Base-by-base conservation (phyloP, 1,139 yeast genomes). In the Kazachstania sp. region DNA sequence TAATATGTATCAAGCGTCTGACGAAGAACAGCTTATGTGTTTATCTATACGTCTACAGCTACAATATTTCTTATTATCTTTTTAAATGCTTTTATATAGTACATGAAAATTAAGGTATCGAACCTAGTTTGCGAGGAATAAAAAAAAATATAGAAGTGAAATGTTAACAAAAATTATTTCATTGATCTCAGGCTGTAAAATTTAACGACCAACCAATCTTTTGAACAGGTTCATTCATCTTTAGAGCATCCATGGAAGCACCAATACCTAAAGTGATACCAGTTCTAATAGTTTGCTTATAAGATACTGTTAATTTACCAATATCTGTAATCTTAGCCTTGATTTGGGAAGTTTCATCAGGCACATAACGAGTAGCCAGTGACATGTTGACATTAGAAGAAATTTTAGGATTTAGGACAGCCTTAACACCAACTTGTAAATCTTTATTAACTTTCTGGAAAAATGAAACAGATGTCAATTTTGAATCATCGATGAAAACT, bases 361-460 rank as follows among this genome's bases (percentile, higher is more conserved):
- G 81, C 61, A 78, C 74, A 81, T 90, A 90, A 80, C 87, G 90
- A 71, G 97, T 81, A 63, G 97, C 97, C 59, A 90, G 85, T 77
- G 92, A 97, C 65, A 92, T 82, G 60, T 80, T 85, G 54, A 79
- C 79, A 68, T 78, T 77, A 59, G 87, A 80, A 64, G 73, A 74
- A 55, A 86, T 74, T 70, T 87, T 82, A 57, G 95, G 83, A 75
- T 88, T 96, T 83, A 94, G 86, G 59, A 94, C 83, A 65, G 97
- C 95, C 79, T 86, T 90, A 64, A 97, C 95, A 75, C 97, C 97
- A 63, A 90, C 95, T 79, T 92, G 96, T 62, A 92, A 88, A 63
- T 75, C 73, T 57, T 94, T 86, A 61, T 88, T 80, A 57, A 92
- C 95, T 72, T 78, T 85, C 84, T 92, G 97, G 88, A 81, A 92